A percentile compares a stretch with the other conserved stretches of the same genome.
phyloP scores from a whole-genome alignment of 164 flowering plant species.

The Aristolochia fimbriata region DNA sequence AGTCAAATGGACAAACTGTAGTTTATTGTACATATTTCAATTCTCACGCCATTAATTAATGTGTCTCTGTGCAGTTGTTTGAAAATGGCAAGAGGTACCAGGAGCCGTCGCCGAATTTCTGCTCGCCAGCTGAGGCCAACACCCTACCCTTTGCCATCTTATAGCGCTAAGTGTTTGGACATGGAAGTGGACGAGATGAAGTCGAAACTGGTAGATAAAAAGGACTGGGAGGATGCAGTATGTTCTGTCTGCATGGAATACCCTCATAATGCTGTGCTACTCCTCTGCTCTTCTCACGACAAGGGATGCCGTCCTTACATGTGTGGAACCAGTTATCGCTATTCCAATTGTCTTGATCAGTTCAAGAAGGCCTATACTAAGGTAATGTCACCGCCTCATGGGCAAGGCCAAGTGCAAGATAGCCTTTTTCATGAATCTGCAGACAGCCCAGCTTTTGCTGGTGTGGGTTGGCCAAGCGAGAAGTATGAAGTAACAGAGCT shows the following conservation, averaged over 20 bases:
- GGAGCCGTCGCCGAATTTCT: slow-evolving; percentile 43
- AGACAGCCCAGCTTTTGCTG: slow-evolving; percentile 3
- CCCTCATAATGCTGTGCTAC: slow-evolving; percentile 72
- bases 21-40: too few species aligned
- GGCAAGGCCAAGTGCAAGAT: slow-evolving; percentile 2
- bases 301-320: slow-evolving; percentile 75
- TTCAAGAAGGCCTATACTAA: slow-evolving; percentile 31
- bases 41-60: too few species aligned
- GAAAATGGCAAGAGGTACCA: slow-evolving; percentile 63
- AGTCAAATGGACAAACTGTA: too few species aligned
- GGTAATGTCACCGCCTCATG: slow-evolving; percentile 12
- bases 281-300: slow-evolving; percentile 64
- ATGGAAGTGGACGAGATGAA: slow-evolving; percentile 19
- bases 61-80: background rate
- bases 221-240: slow-evolving; percentile 58
- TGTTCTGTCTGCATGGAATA: slow-evolving; percentile 72
- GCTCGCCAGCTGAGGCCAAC: slow-evolving; percentile 39
- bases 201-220: slow-evolving; percentile 24
- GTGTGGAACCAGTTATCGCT: slow-evolving; percentile 64
- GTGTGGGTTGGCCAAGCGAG: slow-evolving; percentile 10
- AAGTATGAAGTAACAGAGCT: slow-evolving; percentile 25
- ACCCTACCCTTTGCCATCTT: slow-evolving; percentile 43
- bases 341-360: slow-evolving; percentile 61
- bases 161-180: slow-evolving; percentile 7
- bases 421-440: slow-evolving; percentile 3